Conservation (phyloP, 208 protist species). For the Crithidia fasciculata region DNA sequence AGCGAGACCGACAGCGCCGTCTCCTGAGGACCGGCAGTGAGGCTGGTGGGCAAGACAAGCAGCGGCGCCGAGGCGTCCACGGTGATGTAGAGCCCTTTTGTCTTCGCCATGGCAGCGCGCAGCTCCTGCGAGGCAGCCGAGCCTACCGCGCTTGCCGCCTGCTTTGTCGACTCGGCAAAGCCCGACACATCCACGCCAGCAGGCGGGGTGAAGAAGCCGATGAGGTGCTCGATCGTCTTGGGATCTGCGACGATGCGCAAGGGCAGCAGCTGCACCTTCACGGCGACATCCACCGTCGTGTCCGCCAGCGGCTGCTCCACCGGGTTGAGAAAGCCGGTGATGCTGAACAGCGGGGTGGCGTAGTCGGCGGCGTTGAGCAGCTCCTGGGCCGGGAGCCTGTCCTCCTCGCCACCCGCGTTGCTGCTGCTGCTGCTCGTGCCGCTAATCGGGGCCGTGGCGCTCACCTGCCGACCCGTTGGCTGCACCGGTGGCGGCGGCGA, state of each 20-base stretch:
- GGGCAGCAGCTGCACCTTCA: constrained; percentile 74
- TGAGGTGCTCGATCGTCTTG: constrained; percentile 53
- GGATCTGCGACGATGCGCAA: constrained; percentile 81
- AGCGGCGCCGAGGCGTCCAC: constrained; percentile 80
- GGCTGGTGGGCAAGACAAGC: constrained; percentile 69
- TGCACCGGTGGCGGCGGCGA: neutral
- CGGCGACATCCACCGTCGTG: constrained; percentile 66
- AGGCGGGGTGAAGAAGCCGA: constrained; percentile 72
- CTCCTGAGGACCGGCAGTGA: constrained; percentile 44
- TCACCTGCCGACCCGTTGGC: neutral
- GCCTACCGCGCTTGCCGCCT: constrained; percentile 58
- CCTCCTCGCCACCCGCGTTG: constrained; percentile 18
- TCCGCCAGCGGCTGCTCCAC: constrained; percentile 68
- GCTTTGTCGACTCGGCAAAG: constrained; percentile 48
- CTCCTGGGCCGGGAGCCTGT: neutral
- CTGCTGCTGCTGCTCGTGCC: constrained; percentile 12
- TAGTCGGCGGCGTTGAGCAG: constrained; percentile 8
- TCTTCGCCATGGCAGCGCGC: constrained; percentile 54
- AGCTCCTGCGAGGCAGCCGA: constrained; percentile 70
- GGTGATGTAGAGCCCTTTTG: constrained; percentile 69
- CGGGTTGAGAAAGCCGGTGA: constrained; percentile 64
- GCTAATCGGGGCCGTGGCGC: constrained; percentile 2
- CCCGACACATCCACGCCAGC: constrained; percentile 59
- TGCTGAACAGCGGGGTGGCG: constrained; percentile 57
- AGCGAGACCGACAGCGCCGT: constrained; percentile 72